A percentile compares a stretch with the other conserved stretches of the same genome.
These are phyloP conservation scores for Mastigamoeba balamuthi DNA, from an alignment of 78 protist species.

Conservation along the genomic window DNA sequence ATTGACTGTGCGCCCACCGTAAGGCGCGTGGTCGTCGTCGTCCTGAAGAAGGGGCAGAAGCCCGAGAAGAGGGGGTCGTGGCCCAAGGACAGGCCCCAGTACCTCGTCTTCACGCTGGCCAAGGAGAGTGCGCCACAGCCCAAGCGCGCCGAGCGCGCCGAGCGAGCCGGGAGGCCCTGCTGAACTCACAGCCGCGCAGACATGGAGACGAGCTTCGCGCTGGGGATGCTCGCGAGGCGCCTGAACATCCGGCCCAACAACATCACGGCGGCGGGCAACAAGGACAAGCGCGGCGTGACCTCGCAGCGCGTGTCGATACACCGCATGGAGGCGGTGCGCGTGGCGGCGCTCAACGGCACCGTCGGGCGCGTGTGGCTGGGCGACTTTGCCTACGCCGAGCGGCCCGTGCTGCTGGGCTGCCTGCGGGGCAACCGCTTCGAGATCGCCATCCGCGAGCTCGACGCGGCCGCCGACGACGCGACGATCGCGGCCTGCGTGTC, in stretches of 20 bases:
- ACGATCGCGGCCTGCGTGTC: conserved; percentile 2
- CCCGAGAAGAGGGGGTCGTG: no score
- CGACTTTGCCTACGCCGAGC: conserved; percentile 7
- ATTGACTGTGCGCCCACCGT: no score
- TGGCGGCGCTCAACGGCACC: neutral
- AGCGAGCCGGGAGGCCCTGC: no score
- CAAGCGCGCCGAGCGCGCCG: no score
- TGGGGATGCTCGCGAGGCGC: no score
- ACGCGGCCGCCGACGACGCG: neutral
- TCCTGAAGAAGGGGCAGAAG: no score
- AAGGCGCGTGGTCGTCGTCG: no score
- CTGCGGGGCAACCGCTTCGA: conserved; percentile 58
- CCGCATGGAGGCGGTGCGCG: neutral
- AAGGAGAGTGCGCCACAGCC: no score
- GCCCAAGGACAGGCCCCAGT: no score
- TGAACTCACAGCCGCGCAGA: no score
- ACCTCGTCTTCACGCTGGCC: neutral
- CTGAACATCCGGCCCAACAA: no score
- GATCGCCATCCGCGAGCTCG: conserved; percentile 48
- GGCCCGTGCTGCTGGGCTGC: conserved; percentile 44
- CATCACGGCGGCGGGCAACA: conserved; percentile 53
- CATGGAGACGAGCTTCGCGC: no score
- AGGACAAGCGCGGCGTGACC: conserved; percentile 74
- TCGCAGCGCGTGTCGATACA: conserved; percentile 32
- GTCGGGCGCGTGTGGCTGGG: conserved; percentile 7